Base-by-base conservation (phyloP, 306 rosid genomes). In the Vigna nakashimae region DNA sequence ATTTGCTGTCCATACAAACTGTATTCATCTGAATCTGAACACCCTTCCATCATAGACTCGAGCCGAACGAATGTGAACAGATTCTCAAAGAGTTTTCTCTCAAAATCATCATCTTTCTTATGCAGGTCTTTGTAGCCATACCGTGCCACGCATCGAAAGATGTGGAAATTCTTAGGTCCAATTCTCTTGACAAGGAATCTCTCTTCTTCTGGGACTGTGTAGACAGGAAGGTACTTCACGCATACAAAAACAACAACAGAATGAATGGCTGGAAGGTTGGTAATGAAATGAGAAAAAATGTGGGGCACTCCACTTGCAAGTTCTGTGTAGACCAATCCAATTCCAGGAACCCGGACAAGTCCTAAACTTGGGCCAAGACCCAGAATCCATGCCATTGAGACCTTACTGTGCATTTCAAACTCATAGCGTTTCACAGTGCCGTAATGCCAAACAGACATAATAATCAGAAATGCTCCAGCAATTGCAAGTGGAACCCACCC, bases 341-440 rank as follows among this genome's bases (percentile, higher is more conserved):
- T 88, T 40, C 99, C 99, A 0, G 99, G 99, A 51, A 96, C 99
- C 5, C 99, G 98, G 49, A 95, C 98, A 0, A 95, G 90, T 80
- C 97, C 99, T 74, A 95, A 82, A 84, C 99, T 91, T 1, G 99
- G 97, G 38, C 99, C 99, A 59, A 96, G 99, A 1, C 99, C 98
- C 0, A 96, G 97, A 87, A 96, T 86, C 99, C 99, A 96, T 43
- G 98, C 97, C 97, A 91, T 89, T 12, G 99, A 95, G 38, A 95
- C 97, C 85, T 89, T 95, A 84, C 96, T 89, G 65, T 92, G 97
- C 88, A 95, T 83, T 84, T 92, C 99, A 73, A 90, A 86, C 83
- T 92, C 97, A 0, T 89, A 95, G 58, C 98, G 92, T 69, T 84
- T 91, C 80, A 86, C 86, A 0, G 98, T 88, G 26, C 98, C 96